Percentiles rank a stretch among this genome's conserved stretches.
phyloP scores from a whole-genome alignment of 2,329 filamentous ascomycete species.

The Exophiala sp. region DNA sequence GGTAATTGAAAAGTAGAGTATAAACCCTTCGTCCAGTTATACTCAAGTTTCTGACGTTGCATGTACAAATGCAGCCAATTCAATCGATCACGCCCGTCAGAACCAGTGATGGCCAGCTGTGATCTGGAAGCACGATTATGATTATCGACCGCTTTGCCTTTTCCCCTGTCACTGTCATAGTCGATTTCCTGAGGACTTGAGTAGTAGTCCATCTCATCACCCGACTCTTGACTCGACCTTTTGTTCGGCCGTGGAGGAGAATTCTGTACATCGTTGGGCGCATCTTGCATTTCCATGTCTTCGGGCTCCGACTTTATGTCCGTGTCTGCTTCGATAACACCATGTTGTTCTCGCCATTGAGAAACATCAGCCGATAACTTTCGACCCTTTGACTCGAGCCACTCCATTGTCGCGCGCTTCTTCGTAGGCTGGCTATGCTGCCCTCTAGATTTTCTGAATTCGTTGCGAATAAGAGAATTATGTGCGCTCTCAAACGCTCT shows the following conservation, averaged over 20 bases:
- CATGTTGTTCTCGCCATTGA: conserved; percentile 48
- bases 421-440: conserved; percentile 49
- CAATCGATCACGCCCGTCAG: conserved; percentile 51
- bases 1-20: conserved; percentile 87
- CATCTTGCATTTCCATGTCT: conserved; percentile 44
- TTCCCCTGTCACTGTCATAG: neutral
- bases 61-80: conserved; percentile 95
- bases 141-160: neutral
- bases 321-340: conserved; percentile 45
- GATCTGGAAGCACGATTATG: conserved; percentile 30
- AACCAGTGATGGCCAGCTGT: conserved; percentile 33
- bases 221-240: conserved; percentile 23
- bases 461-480: conserved; percentile 24
- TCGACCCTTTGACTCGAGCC: conserved; percentile 38
- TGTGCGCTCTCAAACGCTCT: conserved; percentile 58
- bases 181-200: conserved; percentile 1
- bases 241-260: conserved; percentile 27
- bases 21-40: conserved; percentile 83
- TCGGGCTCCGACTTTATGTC: conserved; percentile 35
- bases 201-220: conserved; percentile 25
- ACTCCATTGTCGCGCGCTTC: conserved; percentile 48
- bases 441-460: conserved; percentile 46
- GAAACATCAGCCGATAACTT: conserved; percentile 26
- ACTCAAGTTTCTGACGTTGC: conserved; percentile 77
- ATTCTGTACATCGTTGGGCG: conserved; percentile 14